These are phyloP conservation scores for Coniferiporia sulphurascens DNA, from an alignment of 1,284 basidiomycete genomes.

Conservation along the genomic window DNA sequence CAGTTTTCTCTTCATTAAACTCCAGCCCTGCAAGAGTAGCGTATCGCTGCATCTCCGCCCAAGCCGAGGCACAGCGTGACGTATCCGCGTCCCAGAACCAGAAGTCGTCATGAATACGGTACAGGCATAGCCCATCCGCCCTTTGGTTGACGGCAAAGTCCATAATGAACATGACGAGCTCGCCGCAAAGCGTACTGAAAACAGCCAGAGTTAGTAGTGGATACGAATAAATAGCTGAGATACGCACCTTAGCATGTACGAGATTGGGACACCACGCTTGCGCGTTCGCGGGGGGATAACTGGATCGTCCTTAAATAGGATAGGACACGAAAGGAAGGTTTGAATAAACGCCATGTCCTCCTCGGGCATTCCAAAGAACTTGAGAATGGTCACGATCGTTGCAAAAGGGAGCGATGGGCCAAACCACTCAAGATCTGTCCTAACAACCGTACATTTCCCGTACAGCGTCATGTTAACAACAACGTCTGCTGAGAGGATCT, in stretches of 20 bases:
- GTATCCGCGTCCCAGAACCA: conserved; percentile 35
- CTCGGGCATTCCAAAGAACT: conserved; percentile 36
- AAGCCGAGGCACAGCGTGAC: conserved; percentile 30
- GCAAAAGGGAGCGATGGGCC: conserved; percentile 40
- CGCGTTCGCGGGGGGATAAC: conserved; percentile 6
- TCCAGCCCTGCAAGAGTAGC: conserved; percentile 32
- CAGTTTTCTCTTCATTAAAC: conserved; percentile 37
- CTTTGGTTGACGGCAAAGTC: conserved; percentile 40
- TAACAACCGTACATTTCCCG: conserved; percentile 30
- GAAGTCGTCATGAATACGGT: conserved; percentile 38
- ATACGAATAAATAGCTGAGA: not conserved
- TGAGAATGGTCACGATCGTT: conserved; percentile 35
- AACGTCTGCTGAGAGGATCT: conserved; percentile 35
- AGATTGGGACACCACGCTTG: conserved; percentile 20
- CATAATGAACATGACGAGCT: conserved; percentile 37
- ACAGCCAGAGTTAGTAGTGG: not conserved
- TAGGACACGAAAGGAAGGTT: conserved; percentile 30
- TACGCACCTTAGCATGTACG: conserved; percentile 26
- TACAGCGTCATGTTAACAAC: conserved; percentile 33
- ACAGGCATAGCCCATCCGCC: conserved; percentile 34
- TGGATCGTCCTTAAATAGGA: conserved; percentile 18
- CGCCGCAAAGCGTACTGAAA: conserved; percentile 31
- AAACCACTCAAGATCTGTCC: conserved; percentile 42
- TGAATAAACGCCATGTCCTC: conserved; percentile 35
- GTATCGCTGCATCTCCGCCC: conserved; percentile 36